Evolutionary conservation across 1,139 yeast genomes (phyloP).

Genomic region (Candida sojae): DNA sequence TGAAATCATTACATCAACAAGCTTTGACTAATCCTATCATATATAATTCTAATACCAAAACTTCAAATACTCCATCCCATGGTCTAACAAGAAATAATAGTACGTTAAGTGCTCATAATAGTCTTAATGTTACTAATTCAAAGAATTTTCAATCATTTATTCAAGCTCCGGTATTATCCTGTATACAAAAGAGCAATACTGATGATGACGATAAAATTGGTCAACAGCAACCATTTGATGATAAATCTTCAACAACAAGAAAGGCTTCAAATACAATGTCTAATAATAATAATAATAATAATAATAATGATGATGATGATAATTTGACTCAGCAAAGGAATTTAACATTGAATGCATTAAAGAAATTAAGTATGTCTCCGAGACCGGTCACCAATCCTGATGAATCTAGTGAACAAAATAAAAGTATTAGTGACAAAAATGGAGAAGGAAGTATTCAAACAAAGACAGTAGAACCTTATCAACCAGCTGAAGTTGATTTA

Average conservation of each 20-base stretch:
- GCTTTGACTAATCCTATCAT: conserved; percentile 11
- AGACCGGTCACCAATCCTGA: conserved; percentile 31
- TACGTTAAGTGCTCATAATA: conserved; percentile 16
- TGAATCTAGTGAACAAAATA: conserved; percentile 2
- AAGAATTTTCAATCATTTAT: conserved; percentile 50
- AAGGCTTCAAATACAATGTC: conserved; percentile 5
- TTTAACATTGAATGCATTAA: conserved; percentile 46
- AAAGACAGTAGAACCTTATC: conserved; percentile 37
- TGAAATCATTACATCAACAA: conserved; percentile 47
- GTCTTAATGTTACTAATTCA: conserved; percentile 16
- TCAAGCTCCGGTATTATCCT: conserved; percentile 50
- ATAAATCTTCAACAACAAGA: conserved; percentile 13
- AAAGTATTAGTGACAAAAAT: neutral
- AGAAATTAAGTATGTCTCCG: conserved; percentile 47
- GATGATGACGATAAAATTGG: conserved; percentile 41
- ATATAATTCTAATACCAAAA: conserved; percentile 5
- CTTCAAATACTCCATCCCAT: conserved; percentile 15
- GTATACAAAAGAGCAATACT: conserved; percentile 28
- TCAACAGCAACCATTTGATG: conserved; percentile 44
- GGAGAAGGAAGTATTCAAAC: conserved; percentile 2
- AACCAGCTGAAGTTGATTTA: conserved; percentile 57
- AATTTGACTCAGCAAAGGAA: conserved; percentile 43
- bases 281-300: conserved; percentile 10
- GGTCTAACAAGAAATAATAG: conserved; percentile 25
- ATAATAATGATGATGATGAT: conserved; percentile 25